Base-by-base conservation (phyloP, 176 grass and related monocot species). In the Lolium perenne region DNA sequence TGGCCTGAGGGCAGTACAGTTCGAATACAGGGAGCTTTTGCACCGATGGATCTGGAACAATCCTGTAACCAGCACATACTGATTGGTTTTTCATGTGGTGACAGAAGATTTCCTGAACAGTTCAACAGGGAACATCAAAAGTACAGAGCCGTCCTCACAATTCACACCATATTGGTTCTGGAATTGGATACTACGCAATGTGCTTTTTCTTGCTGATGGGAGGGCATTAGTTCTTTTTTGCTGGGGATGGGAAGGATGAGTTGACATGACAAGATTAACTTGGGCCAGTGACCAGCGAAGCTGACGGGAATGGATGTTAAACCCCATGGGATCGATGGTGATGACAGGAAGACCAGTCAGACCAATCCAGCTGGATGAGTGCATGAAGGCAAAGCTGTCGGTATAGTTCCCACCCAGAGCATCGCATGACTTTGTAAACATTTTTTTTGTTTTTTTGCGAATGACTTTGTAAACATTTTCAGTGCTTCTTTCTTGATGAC, bases 201-300 rank as follows among this genome's bases (percentile, higher is more conserved):
- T 18, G 66, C 32, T 13, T 53, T 13, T 14, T 47, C 53, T 60
- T 29, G 21, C n/a, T 60, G 71, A 79, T 20, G 79, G 78, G 80
- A 86, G 72, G 72, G 86, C 84, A 66, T 66, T 13, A 16, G 2
- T 66, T 38, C 26, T 66, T 32, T 15, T 62, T 16, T 66, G 63
- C 26, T 35, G 63, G 63, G 63, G 29, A 79, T 35, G 32, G 32
- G 32, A 35, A 35, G 32, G 32, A 35, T 83, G 84, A 13, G 64
- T 86, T 90, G 80, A 83, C 84, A 90, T 89, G 71, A 69, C 13
- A 69, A 38, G 82, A 48, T 85, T 89, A 68, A 78, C 50, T 68
- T 18, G 50, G 60, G 49, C 80, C 77, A 15, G 87, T 4, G 6
- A 40, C 13, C 40, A 13, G 18, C 12, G 77, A 85, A 74, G 60